Conservation (phyloP, 352 stramenopile species). For the Globisporangium yorkense region DNA sequence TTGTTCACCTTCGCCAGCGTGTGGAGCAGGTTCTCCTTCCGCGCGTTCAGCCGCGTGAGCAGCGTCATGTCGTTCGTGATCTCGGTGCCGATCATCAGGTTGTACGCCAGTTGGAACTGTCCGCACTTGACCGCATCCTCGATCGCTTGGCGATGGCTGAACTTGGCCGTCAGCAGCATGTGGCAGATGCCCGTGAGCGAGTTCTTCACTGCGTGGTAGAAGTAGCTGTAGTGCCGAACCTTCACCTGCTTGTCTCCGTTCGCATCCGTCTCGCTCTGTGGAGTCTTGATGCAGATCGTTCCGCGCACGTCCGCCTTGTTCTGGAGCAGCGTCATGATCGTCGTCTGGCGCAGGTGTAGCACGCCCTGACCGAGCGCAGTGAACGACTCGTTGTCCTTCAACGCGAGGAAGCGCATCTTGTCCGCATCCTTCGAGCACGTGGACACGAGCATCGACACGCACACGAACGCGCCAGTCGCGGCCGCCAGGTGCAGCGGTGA, state of each 20-base stretch:
- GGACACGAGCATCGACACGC: conserved; percentile 53
- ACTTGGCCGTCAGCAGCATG: conserved; percentile 69
- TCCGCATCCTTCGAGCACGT: conserved; percentile 14
- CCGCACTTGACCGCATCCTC: conserved; percentile 65
- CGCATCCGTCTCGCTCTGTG: background rate
- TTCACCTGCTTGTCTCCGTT: conserved; percentile 9
- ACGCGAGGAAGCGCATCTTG: conserved; percentile 26
- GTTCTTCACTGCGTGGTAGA: conserved; percentile 71
- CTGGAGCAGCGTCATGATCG: conserved; percentile 73
- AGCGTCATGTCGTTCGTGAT: conserved; percentile 33
- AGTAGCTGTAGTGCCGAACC: conserved; percentile 50
- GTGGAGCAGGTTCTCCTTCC: conserved; percentile 56
- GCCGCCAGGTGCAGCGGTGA: conserved; percentile 60
- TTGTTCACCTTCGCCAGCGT: conserved; percentile 49
- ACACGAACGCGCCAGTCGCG: conserved; percentile 73
- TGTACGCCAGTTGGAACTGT: conserved; percentile 67
- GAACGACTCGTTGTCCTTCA: conserved; percentile 36
- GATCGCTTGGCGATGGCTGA: conserved; percentile 62
- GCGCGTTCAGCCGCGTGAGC: conserved; percentile 32
- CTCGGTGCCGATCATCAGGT: conserved; percentile 54
- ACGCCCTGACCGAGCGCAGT: conserved; percentile 56
- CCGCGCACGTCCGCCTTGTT: conserved; percentile 50
- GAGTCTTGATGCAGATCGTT: conserved; percentile 29
- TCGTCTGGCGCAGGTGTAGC: conserved; percentile 53
- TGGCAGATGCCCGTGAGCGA: conserved; percentile 70